Percentiles rank a stretch among this genome's conserved stretches.
phyloP scores from a whole-genome alignment of 1,284 basidiomycete species.

The Leccinum cinnamomeum region DNA sequence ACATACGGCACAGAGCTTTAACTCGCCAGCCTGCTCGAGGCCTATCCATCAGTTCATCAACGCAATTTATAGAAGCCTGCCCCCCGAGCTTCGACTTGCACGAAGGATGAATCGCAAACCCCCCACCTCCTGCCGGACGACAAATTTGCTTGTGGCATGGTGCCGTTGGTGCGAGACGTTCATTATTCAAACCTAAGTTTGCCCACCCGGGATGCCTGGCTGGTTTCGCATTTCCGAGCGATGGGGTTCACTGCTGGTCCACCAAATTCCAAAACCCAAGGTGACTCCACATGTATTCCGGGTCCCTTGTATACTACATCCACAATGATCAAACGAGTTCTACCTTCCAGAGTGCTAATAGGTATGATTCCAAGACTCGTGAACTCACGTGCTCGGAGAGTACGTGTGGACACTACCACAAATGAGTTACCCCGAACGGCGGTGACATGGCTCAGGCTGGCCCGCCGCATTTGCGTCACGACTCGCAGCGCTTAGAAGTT shows the following conservation, averaged over 20 bases:
- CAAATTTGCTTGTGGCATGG: no score
- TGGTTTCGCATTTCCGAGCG: no score
- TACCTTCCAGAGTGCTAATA: background rate
- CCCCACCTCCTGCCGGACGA: no score
- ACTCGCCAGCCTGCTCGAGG: background rate
- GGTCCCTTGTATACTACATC: no score
- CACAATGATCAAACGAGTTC: no score
- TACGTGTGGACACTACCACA: conserved; percentile 19
- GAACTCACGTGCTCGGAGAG: conserved; percentile 9
- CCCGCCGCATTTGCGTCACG: conserved; percentile 26
- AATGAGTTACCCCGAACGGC: conserved; percentile 9
- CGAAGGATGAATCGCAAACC: no score
- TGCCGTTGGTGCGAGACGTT: no score
- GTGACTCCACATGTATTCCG: no score
- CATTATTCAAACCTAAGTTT: no score
- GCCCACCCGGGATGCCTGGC: no score
- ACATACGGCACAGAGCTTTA: conserved; percentile 13
- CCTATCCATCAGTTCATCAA: conserved; percentile 7
- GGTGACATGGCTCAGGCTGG: background rate
- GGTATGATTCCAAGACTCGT: background rate
- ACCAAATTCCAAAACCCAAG: no score
- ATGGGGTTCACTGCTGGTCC: no score
- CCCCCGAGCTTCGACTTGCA: background rate
- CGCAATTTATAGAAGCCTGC: conserved; percentile 9
- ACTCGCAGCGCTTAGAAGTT: conserved; percentile 31